Percentiles rank a stretch among this genome's conserved stretches.
Conservation (phyloP, 179 eudicot genomes). For the Silene coronaria region DNA sequence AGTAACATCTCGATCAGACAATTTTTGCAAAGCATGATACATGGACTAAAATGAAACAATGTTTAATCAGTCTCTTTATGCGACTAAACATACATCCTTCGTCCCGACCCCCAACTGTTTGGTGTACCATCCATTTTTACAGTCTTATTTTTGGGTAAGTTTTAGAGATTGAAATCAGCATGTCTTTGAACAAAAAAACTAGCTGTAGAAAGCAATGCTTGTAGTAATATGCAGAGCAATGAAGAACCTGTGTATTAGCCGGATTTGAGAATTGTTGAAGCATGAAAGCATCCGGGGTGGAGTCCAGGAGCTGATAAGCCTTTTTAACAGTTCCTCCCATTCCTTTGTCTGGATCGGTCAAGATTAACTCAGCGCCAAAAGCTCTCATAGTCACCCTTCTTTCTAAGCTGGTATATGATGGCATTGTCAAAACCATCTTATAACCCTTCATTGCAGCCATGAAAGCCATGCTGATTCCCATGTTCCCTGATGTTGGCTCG, state of each 20-base stretch:
- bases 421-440: conserved; percentile 92
- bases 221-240: not conserved
- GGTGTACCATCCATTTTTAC: not conserved
- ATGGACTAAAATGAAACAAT: not conserved
- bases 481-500: conserved; percentile 96
- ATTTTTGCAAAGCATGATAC: not conserved
- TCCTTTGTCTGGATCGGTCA: conserved; percentile 86
- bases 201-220: not conserved
- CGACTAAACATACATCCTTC: not conserved
- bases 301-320: conserved; percentile 68
- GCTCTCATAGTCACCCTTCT: conserved; percentile 86
- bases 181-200: too few relatives aligned
- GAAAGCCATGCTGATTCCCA: conserved; percentile 98
- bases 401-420: conserved; percentile 89
- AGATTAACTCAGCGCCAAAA: conserved; percentile 79
- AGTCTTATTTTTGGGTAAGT: not conserved
- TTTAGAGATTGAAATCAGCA: too few relatives aligned
- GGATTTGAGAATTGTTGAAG: conserved; percentile 85
- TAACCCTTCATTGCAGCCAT: conserved; percentile 93
- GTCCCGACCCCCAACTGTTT: not conserved
- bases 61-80: not conserved
- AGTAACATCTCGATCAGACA: not conserved
- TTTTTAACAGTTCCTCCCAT: conserved; percentile 96
- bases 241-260: conserved; percentile 65
- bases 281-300: conserved; percentile 75